Conservation (phyloP, 2,329 filamentous ascomycete species). For the Endocalyx cinctus region DNA sequence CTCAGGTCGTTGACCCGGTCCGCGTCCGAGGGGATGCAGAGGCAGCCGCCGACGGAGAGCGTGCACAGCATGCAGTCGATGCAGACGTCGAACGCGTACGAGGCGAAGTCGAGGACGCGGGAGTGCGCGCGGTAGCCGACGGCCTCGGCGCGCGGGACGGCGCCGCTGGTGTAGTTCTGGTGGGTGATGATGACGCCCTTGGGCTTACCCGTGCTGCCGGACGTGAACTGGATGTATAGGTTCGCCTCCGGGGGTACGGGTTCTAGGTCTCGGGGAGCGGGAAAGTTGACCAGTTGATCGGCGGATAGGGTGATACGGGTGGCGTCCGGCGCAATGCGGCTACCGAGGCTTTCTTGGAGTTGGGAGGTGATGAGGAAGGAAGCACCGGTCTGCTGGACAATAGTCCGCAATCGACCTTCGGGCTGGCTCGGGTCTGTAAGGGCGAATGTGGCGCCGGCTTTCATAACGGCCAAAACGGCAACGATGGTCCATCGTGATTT, state of each 20-base stretch:
- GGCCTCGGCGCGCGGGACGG: constrained; percentile 35
- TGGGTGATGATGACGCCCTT: constrained; percentile 57
- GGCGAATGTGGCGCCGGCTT: constrained; percentile 43
- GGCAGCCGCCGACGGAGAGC: constrained; percentile 43
- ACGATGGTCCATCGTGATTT: constrained; percentile 44
- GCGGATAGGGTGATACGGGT: constrained; percentile 29
- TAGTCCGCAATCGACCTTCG: constrained; percentile 38
- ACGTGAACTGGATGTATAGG: constrained; percentile 59
- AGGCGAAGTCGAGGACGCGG: constrained; percentile 43
- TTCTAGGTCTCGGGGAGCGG: constrained; percentile 11
- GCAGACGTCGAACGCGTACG: constrained; percentile 52
- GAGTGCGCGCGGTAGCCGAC: constrained; percentile 38
- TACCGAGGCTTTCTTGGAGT: constrained; percentile 32
- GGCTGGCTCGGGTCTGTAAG: constrained; percentile 44
- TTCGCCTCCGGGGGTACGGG: constrained; percentile 37
- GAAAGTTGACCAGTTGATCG: constrained; percentile 16
- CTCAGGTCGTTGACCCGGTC: constrained; percentile 48
- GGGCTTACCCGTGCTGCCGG: constrained; percentile 59
- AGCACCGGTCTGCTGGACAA: constrained; percentile 39
- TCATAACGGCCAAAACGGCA: constrained; percentile 42
- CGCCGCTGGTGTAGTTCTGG: constrained; percentile 41
- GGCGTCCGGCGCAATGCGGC: constrained; percentile 30
- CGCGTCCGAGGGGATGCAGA: constrained; percentile 51
- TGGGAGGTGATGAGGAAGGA: constrained; percentile 36
- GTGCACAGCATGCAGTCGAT: constrained; percentile 52